A percentile compares a stretch with the other conserved stretches of the same genome.
Evolutionary conservation across 257 asterid species (phyloP).

Genomic region (Sherardia arvensis): DNA sequence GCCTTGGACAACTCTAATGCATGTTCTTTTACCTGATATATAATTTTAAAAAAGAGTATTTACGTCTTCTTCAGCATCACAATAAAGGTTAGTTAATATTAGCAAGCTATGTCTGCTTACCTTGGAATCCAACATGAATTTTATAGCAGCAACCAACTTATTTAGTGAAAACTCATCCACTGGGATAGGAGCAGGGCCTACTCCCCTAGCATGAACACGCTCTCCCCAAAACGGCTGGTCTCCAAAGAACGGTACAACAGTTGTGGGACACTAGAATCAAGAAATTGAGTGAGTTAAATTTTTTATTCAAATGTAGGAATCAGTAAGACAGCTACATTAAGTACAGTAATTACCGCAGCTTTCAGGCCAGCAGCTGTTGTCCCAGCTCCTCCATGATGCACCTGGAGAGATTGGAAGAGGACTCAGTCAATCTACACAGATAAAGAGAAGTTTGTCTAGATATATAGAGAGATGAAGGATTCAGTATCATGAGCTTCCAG

Average conservation of each 20-base stretch:
- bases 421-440: background rate
- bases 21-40: conserved; percentile 48
- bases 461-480: background rate
- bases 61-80: background rate
- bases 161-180: conserved; percentile 70
- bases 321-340: background rate
- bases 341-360: conserved; percentile 51
- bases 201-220: conserved; percentile 74
- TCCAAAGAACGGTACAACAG: conserved; percentile 89
- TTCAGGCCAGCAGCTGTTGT: conserved; percentile 97
- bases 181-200: conserved; percentile 86
- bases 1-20: conserved; percentile 68
- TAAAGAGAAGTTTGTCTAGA: background rate
- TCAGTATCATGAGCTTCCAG: background rate
- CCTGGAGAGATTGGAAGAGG: conserved; percentile 30
- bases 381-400: conserved; percentile 97
- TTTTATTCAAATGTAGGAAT: background rate
- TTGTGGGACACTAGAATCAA: conserved; percentile 63
- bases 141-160: conserved; percentile 69
- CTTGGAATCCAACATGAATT: conserved; percentile 64
- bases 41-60: background rate
- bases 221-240: conserved; percentile 96
- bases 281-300: background rate
- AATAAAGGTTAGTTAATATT: background rate
- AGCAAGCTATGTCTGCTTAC: conserved; percentile 19